These are phyloP conservation scores for Picea sitchensis DNA, from an alignment of 75 land plant genomes.

Conservation along the genomic window DNA sequence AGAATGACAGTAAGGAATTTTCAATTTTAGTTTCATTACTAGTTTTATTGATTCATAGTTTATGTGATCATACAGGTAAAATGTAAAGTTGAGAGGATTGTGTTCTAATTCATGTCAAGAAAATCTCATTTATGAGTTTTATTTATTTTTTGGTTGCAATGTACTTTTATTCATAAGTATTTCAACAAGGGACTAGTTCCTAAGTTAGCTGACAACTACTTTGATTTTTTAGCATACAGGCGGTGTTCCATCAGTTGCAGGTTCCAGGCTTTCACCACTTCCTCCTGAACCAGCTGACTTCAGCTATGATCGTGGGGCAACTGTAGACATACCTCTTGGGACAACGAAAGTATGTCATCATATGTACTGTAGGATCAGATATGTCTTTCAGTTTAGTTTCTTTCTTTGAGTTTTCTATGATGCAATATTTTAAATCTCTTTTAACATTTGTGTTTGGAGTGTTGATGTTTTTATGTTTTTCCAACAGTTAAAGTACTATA, in stretches of 20 bases:
- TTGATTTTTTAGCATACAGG: constrained; percentile 20
- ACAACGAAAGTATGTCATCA: constrained; percentile 40
- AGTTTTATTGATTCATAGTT: not conserved
- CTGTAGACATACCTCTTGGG: constrained; percentile 82
- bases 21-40: not conserved
- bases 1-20: not conserved
- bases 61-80: not conserved
- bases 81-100: not conserved
- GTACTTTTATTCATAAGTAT: not conserved
- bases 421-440: not conserved
- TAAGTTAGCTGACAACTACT: constrained; percentile 2
- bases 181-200: not conserved
- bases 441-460: not conserved
- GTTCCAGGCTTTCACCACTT: constrained; percentile 75
- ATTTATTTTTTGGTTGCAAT: not conserved
- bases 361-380: not conserved
- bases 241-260: constrained; percentile 51
- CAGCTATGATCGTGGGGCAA: constrained; percentile 47
- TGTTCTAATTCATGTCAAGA: not conserved
- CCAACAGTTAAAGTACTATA: no score
- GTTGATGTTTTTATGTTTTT: no score
- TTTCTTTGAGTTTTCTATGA: not conserved
- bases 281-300: constrained; percentile 80
- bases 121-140: not conserved
- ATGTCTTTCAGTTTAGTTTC: not conserved